Evolutionary conservation across 352 stramenopile species (phyloP).

Genomic region (Aphanomyces invadans): DNA sequence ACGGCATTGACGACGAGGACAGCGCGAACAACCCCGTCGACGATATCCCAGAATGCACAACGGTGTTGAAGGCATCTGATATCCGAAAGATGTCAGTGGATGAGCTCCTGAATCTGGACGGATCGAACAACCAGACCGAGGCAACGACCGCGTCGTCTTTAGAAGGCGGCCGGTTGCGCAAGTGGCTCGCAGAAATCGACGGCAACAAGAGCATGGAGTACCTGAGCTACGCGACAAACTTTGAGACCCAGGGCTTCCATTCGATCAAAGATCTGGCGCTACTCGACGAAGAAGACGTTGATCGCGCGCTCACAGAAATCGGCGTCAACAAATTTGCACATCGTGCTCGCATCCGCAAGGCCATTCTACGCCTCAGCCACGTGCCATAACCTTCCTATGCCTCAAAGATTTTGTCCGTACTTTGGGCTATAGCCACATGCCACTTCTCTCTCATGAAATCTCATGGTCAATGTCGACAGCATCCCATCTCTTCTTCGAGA

Average conservation of each 20-base stretch:
- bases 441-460: too few relatives aligned
- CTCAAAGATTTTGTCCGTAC: background rate
- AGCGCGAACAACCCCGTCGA: conserved; percentile 12
- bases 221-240: conserved; percentile 42
- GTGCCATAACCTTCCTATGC: background rate
- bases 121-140: conserved; percentile 2
- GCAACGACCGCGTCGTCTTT: conserved; percentile 22
- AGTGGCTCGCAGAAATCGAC: conserved; percentile 55
- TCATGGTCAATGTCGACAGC: too few relatives aligned
- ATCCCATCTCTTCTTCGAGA: too few relatives aligned
- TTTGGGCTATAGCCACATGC: too few relatives aligned
- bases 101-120: conserved; percentile 38
- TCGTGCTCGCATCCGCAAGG: conserved; percentile 56
- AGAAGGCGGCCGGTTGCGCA: conserved; percentile 31
- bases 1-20: background rate
- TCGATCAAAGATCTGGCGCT: conserved; percentile 47
- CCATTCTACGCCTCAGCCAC: conserved; percentile 40
- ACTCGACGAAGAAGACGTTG: conserved; percentile 57
- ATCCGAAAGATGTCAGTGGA: conserved; percentile 48
- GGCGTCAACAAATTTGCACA: conserved; percentile 72
- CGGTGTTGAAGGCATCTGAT: conserved; percentile 33
- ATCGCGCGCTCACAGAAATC: conserved; percentile 66
- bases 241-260: conserved; percentile 60
- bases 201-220: conserved; percentile 41
- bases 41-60: conserved; percentile 27